phyloP scores from a whole-genome alignment of 352 stramenopile species.

The Phytophthora meadii region DNA sequence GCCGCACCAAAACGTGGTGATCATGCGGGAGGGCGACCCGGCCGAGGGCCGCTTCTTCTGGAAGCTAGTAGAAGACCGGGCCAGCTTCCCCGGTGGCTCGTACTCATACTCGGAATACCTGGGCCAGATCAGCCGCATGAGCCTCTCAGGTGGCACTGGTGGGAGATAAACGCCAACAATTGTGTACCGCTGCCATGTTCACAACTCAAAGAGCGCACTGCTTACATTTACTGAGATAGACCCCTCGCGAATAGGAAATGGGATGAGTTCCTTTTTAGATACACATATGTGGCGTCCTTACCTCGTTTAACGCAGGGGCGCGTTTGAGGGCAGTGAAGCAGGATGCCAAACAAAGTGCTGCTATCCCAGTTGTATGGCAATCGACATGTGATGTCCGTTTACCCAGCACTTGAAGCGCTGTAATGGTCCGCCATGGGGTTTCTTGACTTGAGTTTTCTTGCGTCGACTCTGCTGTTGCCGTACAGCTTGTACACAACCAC shows the following conservation, averaged over 20 bases:
- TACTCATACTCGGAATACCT: slow-evolving; percentile 99
- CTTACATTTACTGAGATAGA: too few species aligned
- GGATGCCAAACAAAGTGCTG: slow-evolving; percentile 2
- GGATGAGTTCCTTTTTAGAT: slow-evolving; percentile 37
- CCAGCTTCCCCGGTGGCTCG: slow-evolving; percentile 96
- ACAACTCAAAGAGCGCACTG: too few species aligned
- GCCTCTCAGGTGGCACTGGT: slow-evolving; percentile 46
- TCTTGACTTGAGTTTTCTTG: slow-evolving; percentile 3
- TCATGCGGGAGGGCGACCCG: slow-evolving; percentile 96
- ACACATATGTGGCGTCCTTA: neutral
- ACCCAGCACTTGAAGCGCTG: slow-evolving; percentile 15
- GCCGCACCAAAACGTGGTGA: slow-evolving; percentile 83
- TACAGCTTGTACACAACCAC: slow-evolving; percentile 12
- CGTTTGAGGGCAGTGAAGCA: neutral
- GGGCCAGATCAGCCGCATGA: slow-evolving; percentile 86
- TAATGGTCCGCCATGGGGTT: slow-evolving; percentile 17
- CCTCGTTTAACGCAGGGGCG: neutral
- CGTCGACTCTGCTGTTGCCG: neutral
- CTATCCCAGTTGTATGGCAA: slow-evolving; percentile 8
- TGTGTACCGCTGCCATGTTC: too few species aligned
- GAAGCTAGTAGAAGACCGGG: slow-evolving; percentile 98
- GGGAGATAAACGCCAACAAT: slow-evolving; percentile 50
- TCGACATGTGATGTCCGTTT: too few species aligned
- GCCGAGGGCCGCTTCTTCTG: slow-evolving; percentile 96
- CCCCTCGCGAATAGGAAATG: slow-evolving; percentile 21